phyloP scores from a whole-genome alignment of 192 early-diverging fungal genomes.

The Irineochytrium annulatum region DNA sequence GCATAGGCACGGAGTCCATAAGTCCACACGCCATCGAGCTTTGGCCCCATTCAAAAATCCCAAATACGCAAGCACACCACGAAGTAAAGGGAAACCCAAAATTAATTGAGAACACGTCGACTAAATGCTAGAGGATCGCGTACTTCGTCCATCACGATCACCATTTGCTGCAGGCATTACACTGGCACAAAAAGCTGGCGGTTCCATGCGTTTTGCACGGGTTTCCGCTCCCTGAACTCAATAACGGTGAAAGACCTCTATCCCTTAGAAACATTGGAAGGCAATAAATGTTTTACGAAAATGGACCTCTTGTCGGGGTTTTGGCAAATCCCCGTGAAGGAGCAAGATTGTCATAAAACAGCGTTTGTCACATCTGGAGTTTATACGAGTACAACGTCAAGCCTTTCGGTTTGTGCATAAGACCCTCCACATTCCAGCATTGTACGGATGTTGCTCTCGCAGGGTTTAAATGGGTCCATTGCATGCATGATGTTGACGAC shows the following conservation, averaged over 20 bases:
- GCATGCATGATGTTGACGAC: constrained; percentile 43
- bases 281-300: constrained; percentile 30
- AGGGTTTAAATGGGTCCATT: constrained; percentile 15
- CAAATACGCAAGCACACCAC: background rate
- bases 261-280: constrained; percentile 33
- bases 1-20: background rate
- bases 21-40: background rate
- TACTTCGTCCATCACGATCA: constrained; percentile 31
- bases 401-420: constrained; percentile 39
- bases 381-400: constrained; percentile 33
- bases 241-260: constrained; percentile 41
- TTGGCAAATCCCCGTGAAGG: constrained; percentile 24
- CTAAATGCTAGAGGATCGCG: constrained; percentile 23
- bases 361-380: constrained; percentile 26
- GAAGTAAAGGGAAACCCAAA: background rate
- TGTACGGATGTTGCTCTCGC: constrained; percentile 34
- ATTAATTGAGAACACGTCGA: constrained; percentile 8
- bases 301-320: constrained; percentile 42
- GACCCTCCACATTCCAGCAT: constrained; percentile 31
- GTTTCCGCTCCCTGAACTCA: constrained; percentile 47
- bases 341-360: constrained; percentile 13
- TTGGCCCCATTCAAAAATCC: background rate
- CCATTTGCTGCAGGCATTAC: constrained; percentile 40
- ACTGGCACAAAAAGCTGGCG: constrained; percentile 44
- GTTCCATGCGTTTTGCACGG: constrained; percentile 46